Conservation (phyloP, 345 rosid species). For the Eucalyptus guilfoylei region DNA sequence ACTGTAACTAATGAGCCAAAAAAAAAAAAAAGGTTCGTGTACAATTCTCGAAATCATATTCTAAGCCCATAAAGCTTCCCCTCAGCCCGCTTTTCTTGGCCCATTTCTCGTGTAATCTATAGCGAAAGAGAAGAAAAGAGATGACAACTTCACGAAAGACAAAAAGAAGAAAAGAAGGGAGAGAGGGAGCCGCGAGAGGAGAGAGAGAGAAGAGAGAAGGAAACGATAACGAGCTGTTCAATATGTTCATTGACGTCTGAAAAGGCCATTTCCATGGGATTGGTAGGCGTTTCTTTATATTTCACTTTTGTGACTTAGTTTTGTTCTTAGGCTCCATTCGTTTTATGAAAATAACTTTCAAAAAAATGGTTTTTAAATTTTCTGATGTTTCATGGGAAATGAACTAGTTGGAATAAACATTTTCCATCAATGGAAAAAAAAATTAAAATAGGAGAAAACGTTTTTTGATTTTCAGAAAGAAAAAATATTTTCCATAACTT, state of each 20-base stretch:
- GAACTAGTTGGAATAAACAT: too few relatives aligned
- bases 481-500: too few relatives aligned
- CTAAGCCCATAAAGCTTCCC: neutral
- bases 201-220: neutral
- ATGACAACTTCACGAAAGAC: neutral
- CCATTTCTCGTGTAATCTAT: neutral
- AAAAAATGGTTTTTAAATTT: too few relatives aligned
- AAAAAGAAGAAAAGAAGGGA: neutral
- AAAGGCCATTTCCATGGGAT: neutral
- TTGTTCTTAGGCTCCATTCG: too few relatives aligned
- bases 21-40: neutral
- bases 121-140: neutral
- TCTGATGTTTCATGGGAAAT: too few relatives aligned
- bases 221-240: neutral
- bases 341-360: too few relatives aligned
- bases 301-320: too few relatives aligned
- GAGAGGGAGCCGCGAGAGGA: neutral
- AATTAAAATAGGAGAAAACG: too few relatives aligned
- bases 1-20: neutral
- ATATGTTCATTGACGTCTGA: neutral
- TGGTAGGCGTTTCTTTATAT: neutral
- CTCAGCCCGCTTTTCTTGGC: neutral
- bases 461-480: too few relatives aligned
- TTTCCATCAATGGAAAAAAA: too few relatives aligned
- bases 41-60: neutral